Conservation (phyloP, 306 rosid species). For the Inga leiocalycina region DNA sequence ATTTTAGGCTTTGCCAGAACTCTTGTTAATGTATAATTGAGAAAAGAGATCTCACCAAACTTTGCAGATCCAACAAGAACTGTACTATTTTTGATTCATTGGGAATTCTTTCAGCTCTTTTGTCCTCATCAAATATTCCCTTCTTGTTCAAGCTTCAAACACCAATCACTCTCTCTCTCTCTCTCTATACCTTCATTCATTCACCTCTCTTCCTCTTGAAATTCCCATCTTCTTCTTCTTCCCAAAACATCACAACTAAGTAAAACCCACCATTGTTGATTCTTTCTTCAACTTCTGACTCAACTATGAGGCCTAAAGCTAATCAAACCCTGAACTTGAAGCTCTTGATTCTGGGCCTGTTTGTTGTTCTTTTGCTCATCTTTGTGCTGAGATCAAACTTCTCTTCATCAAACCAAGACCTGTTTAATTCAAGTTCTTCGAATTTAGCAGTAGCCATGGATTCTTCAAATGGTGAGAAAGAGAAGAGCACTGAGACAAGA, state of each 20-base stretch:
- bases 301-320: conserved; percentile 66
- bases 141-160: conserved; percentile 54
- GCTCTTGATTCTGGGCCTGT: conserved; percentile 51
- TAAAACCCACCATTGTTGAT: conserved; percentile 10
- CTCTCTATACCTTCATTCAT: background rate
- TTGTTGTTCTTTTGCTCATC: conserved; percentile 52
- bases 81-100: conserved; percentile 48
- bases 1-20: background rate
- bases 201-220: background rate
- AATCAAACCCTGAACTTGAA: conserved; percentile 51
- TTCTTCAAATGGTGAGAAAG: conserved; percentile 18
- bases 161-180: background rate
- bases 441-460: conserved; percentile 8
- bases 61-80: conserved; percentile 42
- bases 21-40: background rate
- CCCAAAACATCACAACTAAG: conserved; percentile 21
- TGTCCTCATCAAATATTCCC: conserved; percentile 57
- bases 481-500: background rate
- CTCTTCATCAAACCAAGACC: conserved; percentile 21
- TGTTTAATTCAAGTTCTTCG: background rate
- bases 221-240: background rate
- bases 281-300: background rate
- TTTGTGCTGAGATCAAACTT: conserved; percentile 58
- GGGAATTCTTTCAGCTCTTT: conserved; percentile 44
- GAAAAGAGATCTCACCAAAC: conserved; percentile 37